phyloP scores from a whole-genome alignment of 2,329 filamentous ascomycete genomes.

The Chrysosporium keratinophilum region DNA sequence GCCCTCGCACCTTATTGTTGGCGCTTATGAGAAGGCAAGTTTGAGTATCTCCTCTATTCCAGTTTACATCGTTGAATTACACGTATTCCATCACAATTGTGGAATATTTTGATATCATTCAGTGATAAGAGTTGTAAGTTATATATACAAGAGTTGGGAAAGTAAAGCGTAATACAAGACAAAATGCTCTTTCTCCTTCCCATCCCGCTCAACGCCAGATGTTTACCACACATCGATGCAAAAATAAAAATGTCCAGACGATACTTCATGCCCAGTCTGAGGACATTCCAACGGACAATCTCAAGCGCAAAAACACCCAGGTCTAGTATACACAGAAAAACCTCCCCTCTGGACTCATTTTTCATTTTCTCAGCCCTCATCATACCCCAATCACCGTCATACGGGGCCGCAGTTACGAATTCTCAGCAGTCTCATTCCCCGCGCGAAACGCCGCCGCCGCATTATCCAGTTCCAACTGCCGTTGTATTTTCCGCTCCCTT shows the following conservation, averaged over 20 bases:
- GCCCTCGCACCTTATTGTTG: too few species aligned
- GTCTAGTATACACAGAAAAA: constrained; percentile 7
- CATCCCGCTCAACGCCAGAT: background rate
- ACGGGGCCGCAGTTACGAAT: background rate
- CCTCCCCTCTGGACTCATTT: constrained; percentile 18
- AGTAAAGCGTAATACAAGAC: background rate
- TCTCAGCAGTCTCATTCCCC: background rate
- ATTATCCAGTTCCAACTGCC: constrained; percentile 18
- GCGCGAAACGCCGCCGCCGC: constrained; percentile 10
- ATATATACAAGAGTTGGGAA: constrained; percentile 7
- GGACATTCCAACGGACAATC: constrained; percentile 11
- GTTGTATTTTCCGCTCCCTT: constrained; percentile 35
- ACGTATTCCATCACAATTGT: too few species aligned
- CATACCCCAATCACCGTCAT: background rate
- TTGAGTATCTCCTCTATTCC: too few species aligned
- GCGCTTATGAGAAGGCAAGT: too few species aligned
- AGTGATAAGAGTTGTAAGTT: background rate
- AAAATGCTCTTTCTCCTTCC: background rate
- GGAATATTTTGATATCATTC: too few species aligned
- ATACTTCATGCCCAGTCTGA: constrained; percentile 2
- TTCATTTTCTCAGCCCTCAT: constrained; percentile 3
- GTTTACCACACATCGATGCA: background rate
- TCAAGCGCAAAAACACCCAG: constrained; percentile 9
- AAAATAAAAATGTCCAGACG: background rate
- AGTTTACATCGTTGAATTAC: too few species aligned